Conservation (phyloP, 352 stramenopile species). For the Phytophthora hibernalis region DNA sequence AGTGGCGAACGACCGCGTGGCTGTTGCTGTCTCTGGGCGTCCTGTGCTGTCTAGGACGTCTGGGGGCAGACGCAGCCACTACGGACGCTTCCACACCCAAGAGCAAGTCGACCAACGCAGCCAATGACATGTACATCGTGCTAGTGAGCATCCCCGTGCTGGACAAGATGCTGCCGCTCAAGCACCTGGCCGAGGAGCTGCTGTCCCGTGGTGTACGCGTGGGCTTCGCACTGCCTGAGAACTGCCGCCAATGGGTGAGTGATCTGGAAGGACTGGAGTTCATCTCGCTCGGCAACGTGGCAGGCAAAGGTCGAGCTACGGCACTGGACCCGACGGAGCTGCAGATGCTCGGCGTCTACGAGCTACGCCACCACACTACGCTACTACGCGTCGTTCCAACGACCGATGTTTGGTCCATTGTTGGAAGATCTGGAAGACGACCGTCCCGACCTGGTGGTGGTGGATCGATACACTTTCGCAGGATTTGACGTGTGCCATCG, state of each 20-base stretch:
- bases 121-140: constrained; percentile 74
- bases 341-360: constrained; percentile 53
- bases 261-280: constrained; percentile 84
- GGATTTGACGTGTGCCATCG: constrained; percentile 74
- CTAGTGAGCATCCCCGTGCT: constrained; percentile 87
- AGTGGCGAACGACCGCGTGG: constrained; percentile 48
- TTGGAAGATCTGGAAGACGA: constrained; percentile 72
- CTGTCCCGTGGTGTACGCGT: constrained; percentile 78
- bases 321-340: constrained; percentile 44
- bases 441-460: constrained; percentile 68
- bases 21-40: constrained; percentile 39
- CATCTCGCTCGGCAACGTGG: constrained; percentile 76
- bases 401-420: constrained; percentile 72
- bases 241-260: constrained; percentile 79
- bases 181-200: constrained; percentile 78
- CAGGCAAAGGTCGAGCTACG: constrained; percentile 41
- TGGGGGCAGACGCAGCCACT: constrained; percentile 21
- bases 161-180: constrained; percentile 84
- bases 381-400: constrained; percentile 83
- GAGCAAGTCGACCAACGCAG: constrained; percentile 15
- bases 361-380: constrained; percentile 69
- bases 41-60: constrained; percentile 25
- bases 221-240: constrained; percentile 83
- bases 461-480: constrained; percentile 87
- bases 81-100: constrained; percentile 7